Evolutionary conservation across 768 basidiomycete genomes (phyloP).

Genomic region (Floccularia luteovirens): DNA sequence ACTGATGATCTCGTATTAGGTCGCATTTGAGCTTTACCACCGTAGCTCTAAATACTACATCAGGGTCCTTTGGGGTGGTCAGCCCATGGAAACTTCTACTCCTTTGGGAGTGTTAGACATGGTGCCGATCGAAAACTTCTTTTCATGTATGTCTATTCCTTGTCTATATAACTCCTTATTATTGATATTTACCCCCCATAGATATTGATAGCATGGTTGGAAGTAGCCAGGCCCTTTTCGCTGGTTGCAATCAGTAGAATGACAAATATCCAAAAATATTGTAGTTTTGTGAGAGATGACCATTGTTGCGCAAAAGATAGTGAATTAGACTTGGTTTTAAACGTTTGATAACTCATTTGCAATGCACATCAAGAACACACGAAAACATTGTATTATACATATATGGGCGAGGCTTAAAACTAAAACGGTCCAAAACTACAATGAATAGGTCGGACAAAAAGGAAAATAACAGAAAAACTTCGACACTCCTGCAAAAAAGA

Average conservation of each 20-base stretch:
- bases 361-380: too few relatives aligned
- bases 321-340: too few relatives aligned
- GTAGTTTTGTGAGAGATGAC: too few relatives aligned
- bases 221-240: not conserved
- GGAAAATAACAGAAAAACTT: too few relatives aligned
- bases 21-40: constrained; percentile 40
- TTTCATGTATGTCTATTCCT: constrained; percentile 26
- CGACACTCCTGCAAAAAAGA: too few relatives aligned
- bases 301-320: too few relatives aligned
- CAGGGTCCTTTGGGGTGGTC: constrained; percentile 45
- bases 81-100: constrained; percentile 39
- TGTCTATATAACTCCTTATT: not conserved
- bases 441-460: too few relatives aligned
- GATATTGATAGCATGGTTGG: constrained; percentile 3
- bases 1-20: constrained; percentile 9
- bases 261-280: too few relatives aligned
- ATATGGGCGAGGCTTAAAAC: too few relatives aligned
- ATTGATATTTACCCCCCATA: not conserved
- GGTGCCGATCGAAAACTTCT: constrained; percentile 32
- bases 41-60: constrained; percentile 19
- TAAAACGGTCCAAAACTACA: too few relatives aligned
- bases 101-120: constrained; percentile 38
- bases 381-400: too few relatives aligned
- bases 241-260: constrained; percentile 1
- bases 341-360: too few relatives aligned